Conservation (phyloP, 768 basidiomycete genomes). For the Pleurotus giganteus region DNA sequence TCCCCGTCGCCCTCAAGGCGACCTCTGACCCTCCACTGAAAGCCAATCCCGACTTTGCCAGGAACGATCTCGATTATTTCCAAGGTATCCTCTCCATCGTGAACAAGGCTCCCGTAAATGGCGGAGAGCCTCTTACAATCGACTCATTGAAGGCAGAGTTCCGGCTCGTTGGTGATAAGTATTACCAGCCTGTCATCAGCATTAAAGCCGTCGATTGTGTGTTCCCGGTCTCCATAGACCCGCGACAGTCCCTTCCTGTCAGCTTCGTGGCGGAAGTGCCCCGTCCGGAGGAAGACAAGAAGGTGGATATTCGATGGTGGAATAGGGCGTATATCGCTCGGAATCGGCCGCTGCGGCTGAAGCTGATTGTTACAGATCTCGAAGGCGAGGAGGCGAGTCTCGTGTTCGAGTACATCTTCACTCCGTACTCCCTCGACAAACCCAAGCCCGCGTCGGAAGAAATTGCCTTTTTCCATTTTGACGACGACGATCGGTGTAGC, state of each 20-base stretch:
- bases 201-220: slow-evolving; percentile 23
- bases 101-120: slow-evolving; percentile 33
- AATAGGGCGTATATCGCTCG: slow-evolving; percentile 31
- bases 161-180: slow-evolving; percentile 33
- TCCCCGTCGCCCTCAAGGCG: slow-evolving; percentile 32
- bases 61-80: slow-evolving; percentile 26
- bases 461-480: slow-evolving; percentile 33
- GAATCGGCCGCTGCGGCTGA: slow-evolving; percentile 33
- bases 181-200: slow-evolving; percentile 27
- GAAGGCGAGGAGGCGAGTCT: slow-evolving; percentile 38
- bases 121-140: slow-evolving; percentile 32
- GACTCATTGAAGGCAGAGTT: slow-evolving; percentile 29
- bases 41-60: slow-evolving; percentile 29
- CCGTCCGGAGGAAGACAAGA: slow-evolving; percentile 31
- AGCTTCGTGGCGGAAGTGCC: slow-evolving; percentile 30
- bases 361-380: slow-evolving; percentile 32
- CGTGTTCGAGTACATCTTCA: slow-evolving; percentile 36
- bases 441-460: slow-evolving; percentile 19
- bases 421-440: slow-evolving; percentile 25
- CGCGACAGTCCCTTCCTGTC: slow-evolving; percentile 31
- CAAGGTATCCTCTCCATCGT: slow-evolving; percentile 32
- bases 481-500: slow-evolving; percentile 24
- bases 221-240: slow-evolving; percentile 34
- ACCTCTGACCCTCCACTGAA: slow-evolving; percentile 34
- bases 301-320: slow-evolving; percentile 29